Base-by-base conservation (phyloP, 23 red algal genomes). In the Gracilaria vermiculophylla region DNA sequence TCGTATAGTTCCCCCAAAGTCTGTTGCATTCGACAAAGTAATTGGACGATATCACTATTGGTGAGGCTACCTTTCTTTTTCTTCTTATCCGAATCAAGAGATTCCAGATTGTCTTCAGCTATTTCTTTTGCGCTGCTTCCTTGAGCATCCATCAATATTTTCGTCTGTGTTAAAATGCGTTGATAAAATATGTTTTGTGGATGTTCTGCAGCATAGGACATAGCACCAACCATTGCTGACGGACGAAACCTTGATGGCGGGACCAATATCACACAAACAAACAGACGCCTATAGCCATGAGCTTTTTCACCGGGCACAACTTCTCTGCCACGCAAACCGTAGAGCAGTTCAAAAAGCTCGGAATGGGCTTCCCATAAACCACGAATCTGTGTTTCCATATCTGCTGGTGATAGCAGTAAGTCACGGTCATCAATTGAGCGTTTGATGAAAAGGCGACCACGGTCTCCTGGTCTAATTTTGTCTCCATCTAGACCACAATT, bases 201-300 rank as follows among this genome's bases (percentile, higher is more conserved):
- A 64, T 99, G 97, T 71, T 99, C 97, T 3, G 88, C 49, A 15
- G 86, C 42, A 40, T 66, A 85, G 19, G 53, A 74, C 37, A 76
- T 89, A 5, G 76, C 77, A n/a, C 69, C 90, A 25, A 65, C 67
- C 2, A 49, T 69, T 2, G 74, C 53, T 19, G 97, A 62, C 15
- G 92, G 92, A 5, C 97, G 92, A 86, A 94, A 99, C 41, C 97
- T 57, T 17, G 72, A 60, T 29, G 97, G 97, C 2, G 97, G 89
- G 17, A 99, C 94, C 27, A 89, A 61, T 47, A 95, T 53, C 31
- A 76, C 62, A 33, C 78, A 62, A 13, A 96, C 81, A 69, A 99
- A 95, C 52, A 98, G 88, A 35, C 82, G 54, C n/a, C 21, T 42
- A 25, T 84, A 51, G 8, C 47, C 36, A 35, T 23, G 55, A 53